Conservation (phyloP, 2,329 filamentous ascomycete genomes). For the Aspergillus sergii region DNA sequence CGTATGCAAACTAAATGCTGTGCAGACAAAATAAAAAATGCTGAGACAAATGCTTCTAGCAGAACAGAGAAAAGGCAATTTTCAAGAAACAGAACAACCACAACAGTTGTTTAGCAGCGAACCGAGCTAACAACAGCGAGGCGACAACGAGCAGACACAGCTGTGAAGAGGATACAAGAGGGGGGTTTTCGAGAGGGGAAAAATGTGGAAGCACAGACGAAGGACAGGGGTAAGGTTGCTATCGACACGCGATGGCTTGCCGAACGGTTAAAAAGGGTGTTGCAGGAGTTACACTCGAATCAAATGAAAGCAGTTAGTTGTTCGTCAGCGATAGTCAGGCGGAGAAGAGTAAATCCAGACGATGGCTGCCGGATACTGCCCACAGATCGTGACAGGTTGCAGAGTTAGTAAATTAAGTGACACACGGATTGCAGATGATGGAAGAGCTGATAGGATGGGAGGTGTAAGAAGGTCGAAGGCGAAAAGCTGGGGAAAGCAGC, state of each 20-base stretch:
- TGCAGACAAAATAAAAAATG: conserved; percentile 7
- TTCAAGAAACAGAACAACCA: conserved; percentile 15
- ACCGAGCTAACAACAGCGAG: conserved; percentile 10
- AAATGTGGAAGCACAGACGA: conserved; percentile 11
- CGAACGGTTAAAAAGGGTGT: conserved; percentile 20
- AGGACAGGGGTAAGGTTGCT: conserved; percentile 17
- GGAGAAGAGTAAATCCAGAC: conserved; percentile 18
- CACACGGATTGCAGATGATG: conserved; percentile 16
- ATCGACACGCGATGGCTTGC: conserved; percentile 20
- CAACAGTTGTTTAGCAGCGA: conserved; percentile 11
- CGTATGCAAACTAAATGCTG: conserved; percentile 4
- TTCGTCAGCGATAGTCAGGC: conserved; percentile 17
- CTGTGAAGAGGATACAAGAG: background rate
- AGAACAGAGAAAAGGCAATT: background rate
- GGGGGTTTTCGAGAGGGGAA: conserved; percentile 11
- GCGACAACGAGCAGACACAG: conserved; percentile 3
- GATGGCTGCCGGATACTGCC: conserved; percentile 11
- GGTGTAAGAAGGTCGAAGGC: conserved; percentile 12
- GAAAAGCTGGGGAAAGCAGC: conserved; percentile 27
- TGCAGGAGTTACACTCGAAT: conserved; percentile 18
- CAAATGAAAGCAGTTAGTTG: conserved; percentile 16
- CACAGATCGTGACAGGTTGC: conserved; percentile 12
- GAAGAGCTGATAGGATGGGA: conserved; percentile 10
- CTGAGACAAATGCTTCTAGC: background rate
- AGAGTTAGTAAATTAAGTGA: conserved; percentile 12